These are phyloP conservation scores for Phytophthora foliorum DNA, from an alignment of 352 stramenopile genomes.

Conservation along the genomic window DNA sequence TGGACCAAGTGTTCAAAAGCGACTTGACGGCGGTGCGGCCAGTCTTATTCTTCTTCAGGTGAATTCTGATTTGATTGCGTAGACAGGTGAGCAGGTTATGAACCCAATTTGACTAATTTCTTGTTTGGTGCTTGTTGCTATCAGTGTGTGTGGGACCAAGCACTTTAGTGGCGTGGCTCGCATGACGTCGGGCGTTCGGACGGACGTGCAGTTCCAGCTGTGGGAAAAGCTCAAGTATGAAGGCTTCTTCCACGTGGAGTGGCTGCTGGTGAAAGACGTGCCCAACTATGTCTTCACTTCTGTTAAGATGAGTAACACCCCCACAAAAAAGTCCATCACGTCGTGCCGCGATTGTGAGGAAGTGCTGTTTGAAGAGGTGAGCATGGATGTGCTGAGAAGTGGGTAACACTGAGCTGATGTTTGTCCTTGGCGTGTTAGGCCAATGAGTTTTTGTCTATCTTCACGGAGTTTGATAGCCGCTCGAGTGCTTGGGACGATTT, in stretches of 20 bases:
- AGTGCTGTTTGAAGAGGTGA: slow-evolving; percentile 78
- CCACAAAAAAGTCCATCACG: slow-evolving; percentile 85
- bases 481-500: slow-evolving; percentile 87
- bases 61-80: slow-evolving; percentile 1
- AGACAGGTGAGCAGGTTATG: slow-evolving; percentile 6
- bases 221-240: slow-evolving; percentile 91
- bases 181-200: slow-evolving; percentile 75
- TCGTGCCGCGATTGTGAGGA: slow-evolving; percentile 84
- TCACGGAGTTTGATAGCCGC: slow-evolving; percentile 57
- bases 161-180: slow-evolving; percentile 84
- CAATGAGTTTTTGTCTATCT: slow-evolving; percentile 72
- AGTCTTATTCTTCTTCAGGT: slow-evolving; percentile 87
- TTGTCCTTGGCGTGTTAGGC: slow-evolving; percentile 41
- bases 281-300: slow-evolving; percentile 80
- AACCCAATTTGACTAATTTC: neutral
- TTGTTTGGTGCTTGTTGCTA: neutral
- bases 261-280: slow-evolving; percentile 87
- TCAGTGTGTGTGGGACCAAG: slow-evolving; percentile 75
- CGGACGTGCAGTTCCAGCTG: slow-evolving; percentile 63
- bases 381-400: neutral
- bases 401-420: slow-evolving; percentile 12
- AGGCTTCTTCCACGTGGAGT: slow-evolving; percentile 83
- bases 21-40: slow-evolving; percentile 72
- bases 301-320: slow-evolving; percentile 85
- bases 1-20: slow-evolving; percentile 80